Evolutionary conservation across 805 yeast species (phyloP), one percentile per base, ranked within the genome.

Genomic region (Wickerhamomyces rabaulensis): DNA sequence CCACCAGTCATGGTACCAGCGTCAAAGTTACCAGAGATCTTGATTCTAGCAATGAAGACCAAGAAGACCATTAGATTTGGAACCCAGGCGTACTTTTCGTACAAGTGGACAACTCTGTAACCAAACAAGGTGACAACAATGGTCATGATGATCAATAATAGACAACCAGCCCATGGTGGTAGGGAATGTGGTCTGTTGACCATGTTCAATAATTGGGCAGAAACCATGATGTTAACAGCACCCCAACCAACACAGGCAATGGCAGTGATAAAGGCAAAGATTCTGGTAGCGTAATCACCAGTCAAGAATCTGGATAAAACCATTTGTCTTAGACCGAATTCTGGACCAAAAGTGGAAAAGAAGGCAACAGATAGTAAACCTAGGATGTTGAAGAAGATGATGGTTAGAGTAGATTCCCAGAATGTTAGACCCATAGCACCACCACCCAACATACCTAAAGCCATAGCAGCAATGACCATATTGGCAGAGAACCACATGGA

Each of bases 221-320:
- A 81, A 22, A 89, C 84, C 78, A 89, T 86, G 52, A 87, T 87
- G 67, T 90, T 90, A 40, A 88, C 91, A 9, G 95, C 87, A 66
- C 92, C 85, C 97, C 97, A 90, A 57, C 97, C 96, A 46, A 89
- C 80, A 76, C 96, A 87, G 23, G 95, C 91, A 51, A 91, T 67
- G 58, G 81, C 76, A 62, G 89, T 89, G 63, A 91, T 71, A 38
- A 83, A 64, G 15, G 95, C 84, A 60, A 88, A 85, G 48, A 89
- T 73, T 63, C 95, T 78, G 68, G 86, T 83, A 41, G 85, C 83
- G 27, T 71, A 62, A 65, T 84, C 80, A 51, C 97, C 97, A 52
- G 83, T 74, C 56, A 89, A 75, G 66, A 73, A 90, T 54, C 92
- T 76, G 12, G 95, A 80, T 47, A 90, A 62, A 29, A 87, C 74